Evolutionary conservation across 495 filamentous ascomycete genomes (phyloP).

Genomic region (Penicillium alfredii): DNA sequence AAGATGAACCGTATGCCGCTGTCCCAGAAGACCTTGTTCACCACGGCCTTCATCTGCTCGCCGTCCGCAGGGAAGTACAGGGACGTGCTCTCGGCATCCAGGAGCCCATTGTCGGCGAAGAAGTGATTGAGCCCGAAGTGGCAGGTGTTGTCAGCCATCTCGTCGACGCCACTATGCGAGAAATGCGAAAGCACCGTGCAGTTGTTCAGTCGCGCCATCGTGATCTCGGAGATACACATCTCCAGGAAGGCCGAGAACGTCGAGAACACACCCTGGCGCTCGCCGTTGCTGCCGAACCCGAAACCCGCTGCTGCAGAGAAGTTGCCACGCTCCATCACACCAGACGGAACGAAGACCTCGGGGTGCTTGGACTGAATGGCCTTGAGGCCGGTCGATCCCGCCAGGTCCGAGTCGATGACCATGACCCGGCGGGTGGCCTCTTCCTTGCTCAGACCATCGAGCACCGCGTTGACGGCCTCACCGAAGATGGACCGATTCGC

Average conservation of each 20-base stretch:
- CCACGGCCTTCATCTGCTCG: conserved; percentile 41
- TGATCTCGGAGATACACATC: conserved; percentile 39
- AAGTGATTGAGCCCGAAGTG: conserved; percentile 40
- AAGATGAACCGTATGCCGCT: conserved; percentile 35
- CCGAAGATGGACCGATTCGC: conserved; percentile 34
- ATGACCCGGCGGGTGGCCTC: conserved; percentile 36
- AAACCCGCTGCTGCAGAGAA: conserved; percentile 38
- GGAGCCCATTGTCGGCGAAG: conserved; percentile 38
- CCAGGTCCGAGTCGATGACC: conserved; percentile 40
- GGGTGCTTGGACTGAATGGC: conserved; percentile 30
- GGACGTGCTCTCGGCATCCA: conserved; percentile 26
- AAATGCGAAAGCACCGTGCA: conserved; percentile 38
- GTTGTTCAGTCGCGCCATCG: conserved; percentile 37
- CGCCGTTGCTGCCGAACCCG: conserved; percentile 35
- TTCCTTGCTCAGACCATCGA: conserved; percentile 33
- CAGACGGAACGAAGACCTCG: conserved; percentile 31
- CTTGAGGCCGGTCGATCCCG: conserved; percentile 37
- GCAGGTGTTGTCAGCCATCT: conserved; percentile 41
- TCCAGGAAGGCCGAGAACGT: conserved; percentile 40
- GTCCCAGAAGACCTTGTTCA: conserved; percentile 34
- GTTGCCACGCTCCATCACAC: conserved; percentile 40
- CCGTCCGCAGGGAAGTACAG: conserved; percentile 40
- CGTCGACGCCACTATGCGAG: conserved; percentile 37
- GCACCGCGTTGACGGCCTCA: conserved; percentile 34
- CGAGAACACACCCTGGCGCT: conserved; percentile 37